A percentile compares a stretch with the other conserved stretches of the same genome.
These are phyloP conservation scores for Fusarium papillatum DNA, from an alignment of 2,329 filamentous ascomycete species.

Conservation along the genomic window DNA sequence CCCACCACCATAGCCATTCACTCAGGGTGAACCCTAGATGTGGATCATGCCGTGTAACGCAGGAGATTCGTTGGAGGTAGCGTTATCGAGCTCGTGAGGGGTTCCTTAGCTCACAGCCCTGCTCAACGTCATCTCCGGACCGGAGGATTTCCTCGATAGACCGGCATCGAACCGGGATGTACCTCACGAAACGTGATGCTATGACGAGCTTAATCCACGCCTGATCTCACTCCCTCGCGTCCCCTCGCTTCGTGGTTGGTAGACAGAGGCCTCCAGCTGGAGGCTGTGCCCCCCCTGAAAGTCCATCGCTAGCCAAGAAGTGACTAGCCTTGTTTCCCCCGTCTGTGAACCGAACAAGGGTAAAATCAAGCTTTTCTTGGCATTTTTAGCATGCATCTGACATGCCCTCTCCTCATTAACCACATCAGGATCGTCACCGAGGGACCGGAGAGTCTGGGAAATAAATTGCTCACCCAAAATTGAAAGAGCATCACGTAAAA, in stretches of 20 bases:
- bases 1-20: not conserved
- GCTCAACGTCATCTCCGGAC: not conserved
- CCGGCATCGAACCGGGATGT: not conserved
- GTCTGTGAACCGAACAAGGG: not conserved
- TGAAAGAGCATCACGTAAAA: not conserved
- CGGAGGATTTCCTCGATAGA: not conserved
- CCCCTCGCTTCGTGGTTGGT: not conserved
- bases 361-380: not conserved
- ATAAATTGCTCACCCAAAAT: conserved; percentile 1
- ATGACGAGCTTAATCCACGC: not conserved
- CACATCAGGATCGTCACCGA: not conserved
- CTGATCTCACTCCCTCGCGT: not conserved
- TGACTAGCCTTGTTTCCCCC: not conserved
- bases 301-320: not conserved
- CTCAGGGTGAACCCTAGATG: not conserved
- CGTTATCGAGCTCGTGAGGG: not conserved
- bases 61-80: not conserved
- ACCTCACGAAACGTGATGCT: not conserved
- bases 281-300: not conserved
- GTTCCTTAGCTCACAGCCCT: not conserved
- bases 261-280: not conserved
- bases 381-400: not conserved
- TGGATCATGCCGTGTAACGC: not conserved
- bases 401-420: not conserved
- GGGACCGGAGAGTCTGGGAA: conserved; percentile 7